These are phyloP conservation scores for Tephrocybe sp. DNA, from an alignment of 768 basidiomycete genomes.

Conservation along the genomic window DNA sequence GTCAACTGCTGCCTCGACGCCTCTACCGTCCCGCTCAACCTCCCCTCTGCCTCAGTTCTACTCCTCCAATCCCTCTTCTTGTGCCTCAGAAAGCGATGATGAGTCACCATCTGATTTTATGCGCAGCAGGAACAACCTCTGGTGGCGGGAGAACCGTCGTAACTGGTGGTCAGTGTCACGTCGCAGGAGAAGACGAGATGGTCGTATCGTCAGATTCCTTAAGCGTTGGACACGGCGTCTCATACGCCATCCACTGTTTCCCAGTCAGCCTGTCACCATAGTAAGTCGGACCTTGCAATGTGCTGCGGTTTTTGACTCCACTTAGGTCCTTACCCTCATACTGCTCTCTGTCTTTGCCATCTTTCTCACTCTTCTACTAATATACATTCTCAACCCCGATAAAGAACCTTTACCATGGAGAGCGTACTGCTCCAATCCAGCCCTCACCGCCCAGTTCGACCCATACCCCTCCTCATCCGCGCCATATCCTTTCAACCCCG, in stretches of 20 bases:
- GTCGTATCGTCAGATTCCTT: constrained; percentile 45
- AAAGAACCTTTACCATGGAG: constrained; percentile 95
- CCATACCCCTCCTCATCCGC: constrained; percentile 35
- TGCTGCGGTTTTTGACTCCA: constrained; percentile 3
- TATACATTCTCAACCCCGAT: constrained; percentile 94
- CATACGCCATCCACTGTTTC: constrained; percentile 74
- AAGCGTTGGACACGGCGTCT: constrained; percentile 57
- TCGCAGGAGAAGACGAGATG: constrained; percentile 53
- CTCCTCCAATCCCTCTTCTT: constrained; percentile 50
- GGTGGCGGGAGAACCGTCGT: constrained; percentile 45
- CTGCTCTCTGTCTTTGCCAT: constrained; percentile 81
- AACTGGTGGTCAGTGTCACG: constrained; percentile 60
- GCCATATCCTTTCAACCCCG: constrained; percentile 27
- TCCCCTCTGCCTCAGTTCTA: constrained; percentile 62
- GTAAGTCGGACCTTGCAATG: constrained; percentile 42
- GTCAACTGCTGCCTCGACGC: constrained; percentile 46
- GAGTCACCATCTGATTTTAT: constrained; percentile 54
- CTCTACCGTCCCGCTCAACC: constrained; percentile 60
- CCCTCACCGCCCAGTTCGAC: constrained; percentile 42
- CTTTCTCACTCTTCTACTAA: constrained; percentile 82
- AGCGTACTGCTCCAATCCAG: constrained; percentile 80
- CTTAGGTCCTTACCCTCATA: constrained; percentile 67
- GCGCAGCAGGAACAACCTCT: constrained; percentile 33
- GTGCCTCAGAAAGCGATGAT: constrained; percentile 61
- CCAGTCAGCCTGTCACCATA: constrained; percentile 78